Base-by-base conservation (phyloP, 2,329 filamentous ascomycete genomes). In the Aschersonia sp. region DNA sequence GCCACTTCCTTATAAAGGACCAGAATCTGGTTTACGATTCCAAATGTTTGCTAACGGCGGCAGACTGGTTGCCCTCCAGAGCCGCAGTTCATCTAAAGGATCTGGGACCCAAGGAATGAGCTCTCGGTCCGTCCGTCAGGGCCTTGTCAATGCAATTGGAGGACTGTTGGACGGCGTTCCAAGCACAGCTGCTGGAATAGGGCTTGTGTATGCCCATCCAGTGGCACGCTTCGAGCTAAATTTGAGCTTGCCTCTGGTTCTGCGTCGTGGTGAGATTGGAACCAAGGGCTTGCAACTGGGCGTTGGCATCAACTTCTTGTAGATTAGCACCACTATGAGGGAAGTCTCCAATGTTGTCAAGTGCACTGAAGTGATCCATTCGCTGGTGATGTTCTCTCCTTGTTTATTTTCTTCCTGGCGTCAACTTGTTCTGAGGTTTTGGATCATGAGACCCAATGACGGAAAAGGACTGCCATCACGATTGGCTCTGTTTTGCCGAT, bases 301-400 rank as follows among this genome's bases (percentile, higher is more conserved):
- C n/a, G 87, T 98, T 41, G 92, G 92, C 45, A 89, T 98, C 60
- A 94, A 86, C 68, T 96, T 98, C 63, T 68, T 97, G 74, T 97
- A 47, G 43, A 4, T 1, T 20, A 20, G 20, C 20, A 20, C 20
- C 20, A 20, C 20, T 20, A 20, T 20, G 20, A 20, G 20, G 20
- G 20, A 20, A 20, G 20, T 20, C 20, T 20, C 20, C 20, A 20
- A 20, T 20, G 20, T 20, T 20, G 20, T 20, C 20, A 20, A 20
- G 20, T 20, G 20, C 20, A 20, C 20, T 20, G 20, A 20, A 20
- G 20, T 20, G 20, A 20, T 20, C 20, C 20, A 20, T 20, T 20
- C 2, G 2, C 20, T 20, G 20, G 20, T 20, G 20, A 20, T 20
- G 20, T 20, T 20, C 20, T 20, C 20, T 20, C 20, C 20, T 20